Evolutionary conservation across 2,329 filamentous ascomycete species (phyloP), one percentile per base, ranked within the genome.

Genomic region (Diaporthe ampelina): DNA sequence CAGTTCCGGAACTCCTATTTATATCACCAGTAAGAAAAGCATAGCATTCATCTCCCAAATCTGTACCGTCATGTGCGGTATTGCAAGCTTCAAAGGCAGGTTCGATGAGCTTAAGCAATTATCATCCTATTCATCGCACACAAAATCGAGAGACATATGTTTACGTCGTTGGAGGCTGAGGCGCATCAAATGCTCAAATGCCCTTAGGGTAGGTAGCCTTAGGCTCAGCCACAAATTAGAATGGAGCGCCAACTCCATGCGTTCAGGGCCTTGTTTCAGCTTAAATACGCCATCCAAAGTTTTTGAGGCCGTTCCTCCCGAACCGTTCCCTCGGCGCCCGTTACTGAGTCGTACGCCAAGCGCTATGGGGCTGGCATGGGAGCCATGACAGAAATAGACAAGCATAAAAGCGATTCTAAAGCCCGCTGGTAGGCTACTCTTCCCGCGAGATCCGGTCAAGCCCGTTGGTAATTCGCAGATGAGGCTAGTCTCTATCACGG

Each of bases 321-420:
- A 67, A 67, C 45, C 45, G 45, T 15, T 67, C 45, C 2, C 63
- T 67, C 29, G 63, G 63, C 45, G 29, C 45, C 63, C 45, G 45
- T 67, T 67, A 21, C 63, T 67, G 63, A 67, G 45, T 67, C 45
- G 63, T 37, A 37, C 63, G 45, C 63, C 63, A 67, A 67, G 63
- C 63, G 45, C 63, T 52, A 21, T 19, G 21, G 7, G 43, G 29
- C 21, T 52, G 32, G 29, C 13, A 8, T 35, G 32, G 21, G 15
- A 67, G 63, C 45, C 29, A 52, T 48, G 19, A 24, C 29, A 15
- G 29, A 67, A 67, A 52, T 67, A 67, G 63, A 67, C 63, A 52
- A 67, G 61, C 45, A 52, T 37, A 10, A 35, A 17, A 35, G 21
- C 15, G 21, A 26, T 52, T 26, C 32, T 15, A 24, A 19, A 45